phyloP scores from a whole-genome alignment of 1,284 basidiomycete genomes.

The Phenoliferia sp. region DNA sequence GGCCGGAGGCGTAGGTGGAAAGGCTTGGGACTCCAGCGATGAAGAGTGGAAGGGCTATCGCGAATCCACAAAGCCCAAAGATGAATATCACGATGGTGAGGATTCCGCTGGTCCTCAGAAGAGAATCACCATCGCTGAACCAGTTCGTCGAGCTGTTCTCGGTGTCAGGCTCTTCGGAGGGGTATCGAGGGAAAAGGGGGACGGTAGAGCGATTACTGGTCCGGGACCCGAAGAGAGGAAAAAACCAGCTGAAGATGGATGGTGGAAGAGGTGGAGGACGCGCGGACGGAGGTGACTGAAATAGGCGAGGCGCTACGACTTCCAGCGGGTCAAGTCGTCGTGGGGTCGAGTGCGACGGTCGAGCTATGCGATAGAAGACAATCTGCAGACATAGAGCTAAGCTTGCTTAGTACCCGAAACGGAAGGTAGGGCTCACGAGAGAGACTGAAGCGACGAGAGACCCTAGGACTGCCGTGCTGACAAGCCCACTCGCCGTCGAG shows the following conservation, averaged over 20 bases:
- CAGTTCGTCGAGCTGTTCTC: not conserved
- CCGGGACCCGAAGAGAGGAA: not conserved
- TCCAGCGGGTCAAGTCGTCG: not conserved
- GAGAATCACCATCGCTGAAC: conserved; percentile 21
- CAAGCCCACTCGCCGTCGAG: not conserved
- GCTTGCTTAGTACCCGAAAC: not conserved
- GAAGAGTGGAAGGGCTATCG: not conserved
- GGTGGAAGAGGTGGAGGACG: not conserved
- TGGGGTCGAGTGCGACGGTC: not conserved
- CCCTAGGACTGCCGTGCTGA: not conserved
- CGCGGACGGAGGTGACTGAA: not conserved
- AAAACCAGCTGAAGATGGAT: not conserved
- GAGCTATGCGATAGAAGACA: not conserved
- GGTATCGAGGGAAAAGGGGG: not conserved
- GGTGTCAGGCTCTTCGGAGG: too few species aligned
- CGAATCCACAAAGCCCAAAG: not conserved
- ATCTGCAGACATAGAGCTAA: not conserved
- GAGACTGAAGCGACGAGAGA: not conserved
- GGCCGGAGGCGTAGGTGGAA: not conserved
- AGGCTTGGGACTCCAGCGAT: not conserved
- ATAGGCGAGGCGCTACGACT: not conserved
- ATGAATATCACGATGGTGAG: not conserved
- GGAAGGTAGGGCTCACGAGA: not conserved
- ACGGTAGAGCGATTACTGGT: too few species aligned
- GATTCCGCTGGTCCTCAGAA: not conserved